Evolutionary conservation across 768 basidiomycete species (phyloP).

Genomic region (Termitomyces sp.): DNA sequence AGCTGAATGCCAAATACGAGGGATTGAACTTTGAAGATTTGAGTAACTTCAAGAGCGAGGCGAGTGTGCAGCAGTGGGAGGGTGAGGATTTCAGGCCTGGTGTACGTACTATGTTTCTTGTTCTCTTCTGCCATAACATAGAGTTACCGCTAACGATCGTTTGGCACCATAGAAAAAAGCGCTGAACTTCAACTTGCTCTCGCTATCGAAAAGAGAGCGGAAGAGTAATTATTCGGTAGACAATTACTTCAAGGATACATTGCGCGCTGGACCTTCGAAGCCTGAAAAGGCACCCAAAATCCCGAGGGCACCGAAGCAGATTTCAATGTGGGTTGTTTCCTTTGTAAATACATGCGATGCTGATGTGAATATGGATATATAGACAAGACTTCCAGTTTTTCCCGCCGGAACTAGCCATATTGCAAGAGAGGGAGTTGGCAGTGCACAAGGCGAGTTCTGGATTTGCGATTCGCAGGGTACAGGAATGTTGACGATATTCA

Average conservation of each 20-base stretch:
- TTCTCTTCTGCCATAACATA: not conserved
- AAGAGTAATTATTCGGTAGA: conserved; percentile 95
- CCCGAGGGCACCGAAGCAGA: conserved; percentile 84
- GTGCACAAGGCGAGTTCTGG: conserved; percentile 57
- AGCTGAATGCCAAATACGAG: conserved; percentile 90
- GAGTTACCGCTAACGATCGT: not conserved
- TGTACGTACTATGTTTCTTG: conserved; percentile 29
- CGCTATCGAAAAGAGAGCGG: conserved; percentile 89
- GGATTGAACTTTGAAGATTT: conserved; percentile 90
- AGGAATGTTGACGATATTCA: not conserved
- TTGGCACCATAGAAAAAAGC: conserved; percentile 44
- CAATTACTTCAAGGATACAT: conserved; percentile 89
- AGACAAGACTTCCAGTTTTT: conserved; percentile 98
- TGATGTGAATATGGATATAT: not conserved
- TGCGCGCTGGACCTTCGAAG: conserved; percentile 76
- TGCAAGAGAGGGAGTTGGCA: conserved; percentile 85
- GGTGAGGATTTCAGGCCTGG: conserved; percentile 87
- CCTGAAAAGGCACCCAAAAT: conserved; percentile 76
- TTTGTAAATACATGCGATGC: not conserved
- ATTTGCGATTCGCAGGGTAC: no score
- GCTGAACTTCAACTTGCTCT: conserved; percentile 72
- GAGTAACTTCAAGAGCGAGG: conserved; percentile 95
- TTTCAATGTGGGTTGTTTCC: conserved; percentile 55
- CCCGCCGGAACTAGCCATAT: conserved; percentile 66
- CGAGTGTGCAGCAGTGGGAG: conserved; percentile 90